Evolutionary conservation across 257 asterid species (phyloP).

Genomic region (Solanum phureja): DNA sequence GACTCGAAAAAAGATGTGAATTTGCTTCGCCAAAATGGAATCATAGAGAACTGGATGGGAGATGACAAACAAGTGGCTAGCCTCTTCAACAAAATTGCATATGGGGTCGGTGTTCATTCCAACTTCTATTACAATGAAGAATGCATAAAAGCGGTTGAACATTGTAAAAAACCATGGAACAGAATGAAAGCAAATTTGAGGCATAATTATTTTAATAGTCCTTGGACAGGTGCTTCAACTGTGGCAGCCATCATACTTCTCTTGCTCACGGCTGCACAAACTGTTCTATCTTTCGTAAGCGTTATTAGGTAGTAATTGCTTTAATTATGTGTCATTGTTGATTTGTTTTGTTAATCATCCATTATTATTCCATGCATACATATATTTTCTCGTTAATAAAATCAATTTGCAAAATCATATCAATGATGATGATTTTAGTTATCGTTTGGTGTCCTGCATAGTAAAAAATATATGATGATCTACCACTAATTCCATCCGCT

Average conservation of each 20-base stretch:
- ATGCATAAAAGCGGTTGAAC: too few species aligned
- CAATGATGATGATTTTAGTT: too few species aligned
- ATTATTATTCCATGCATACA: not conserved
- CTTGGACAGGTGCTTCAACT: slow-evolving; percentile 19
- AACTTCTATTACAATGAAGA: too few species aligned
- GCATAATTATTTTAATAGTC: slow-evolving; percentile 10
- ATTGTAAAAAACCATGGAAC: not conserved
- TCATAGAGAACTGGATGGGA: not conserved
- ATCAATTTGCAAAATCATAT: too few species aligned
- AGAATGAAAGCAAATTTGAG: slow-evolving; percentile 9
- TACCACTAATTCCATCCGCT: too few species aligned
- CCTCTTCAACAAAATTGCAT: slow-evolving; percentile 5
- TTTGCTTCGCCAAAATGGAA: not conserved
- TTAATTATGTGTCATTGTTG: not conserved
- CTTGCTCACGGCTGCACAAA: slow-evolving; percentile 12
- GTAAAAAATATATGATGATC: too few species aligned
- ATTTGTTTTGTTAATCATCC: not conserved
- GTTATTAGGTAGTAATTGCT: not conserved
- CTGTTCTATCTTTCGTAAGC: not conserved
- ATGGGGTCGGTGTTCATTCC: not conserved
- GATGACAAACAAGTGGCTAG: not conserved
- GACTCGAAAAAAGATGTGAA: not conserved
- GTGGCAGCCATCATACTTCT: slow-evolving; percentile 13
- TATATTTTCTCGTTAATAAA: too few species aligned
- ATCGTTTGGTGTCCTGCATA: too few species aligned